These are phyloP conservation scores for Alternaria atra DNA, from an alignment of 2,329 filamentous ascomycete species.

Conservation along the genomic window DNA sequence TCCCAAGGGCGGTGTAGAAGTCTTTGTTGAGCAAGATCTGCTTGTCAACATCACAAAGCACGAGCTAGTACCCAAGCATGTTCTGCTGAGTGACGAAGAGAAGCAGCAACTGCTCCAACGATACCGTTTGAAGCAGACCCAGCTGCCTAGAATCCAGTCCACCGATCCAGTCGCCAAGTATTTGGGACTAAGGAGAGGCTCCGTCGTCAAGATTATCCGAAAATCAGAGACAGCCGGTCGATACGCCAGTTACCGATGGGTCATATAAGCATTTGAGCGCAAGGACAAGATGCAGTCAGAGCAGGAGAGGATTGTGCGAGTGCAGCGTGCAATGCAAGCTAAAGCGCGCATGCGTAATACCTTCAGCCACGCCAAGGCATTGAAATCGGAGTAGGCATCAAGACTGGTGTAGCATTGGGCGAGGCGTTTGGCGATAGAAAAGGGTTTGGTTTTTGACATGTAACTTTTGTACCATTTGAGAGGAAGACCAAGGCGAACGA, in stretches of 20 bases:
- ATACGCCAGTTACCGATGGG: conserved; percentile 92
- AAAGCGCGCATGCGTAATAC: conserved; percentile 2
- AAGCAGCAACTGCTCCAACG: conserved; percentile 84
- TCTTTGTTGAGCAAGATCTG: conserved; percentile 94
- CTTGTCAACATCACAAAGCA: conserved; percentile 98
- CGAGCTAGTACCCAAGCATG: conserved; percentile 93
- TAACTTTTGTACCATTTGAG: conserved; percentile 11
- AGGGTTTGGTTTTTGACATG: conserved; percentile 19
- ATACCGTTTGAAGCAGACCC: conserved; percentile 96
- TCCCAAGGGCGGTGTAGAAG: conserved; percentile 89
- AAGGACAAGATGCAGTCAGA: neutral
- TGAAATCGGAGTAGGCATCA: conserved; percentile 2
- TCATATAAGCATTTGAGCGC: conserved; percentile 46
- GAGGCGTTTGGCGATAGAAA: conserved; percentile 41
- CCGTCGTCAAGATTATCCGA: conserved; percentile 98
- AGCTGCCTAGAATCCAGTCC: conserved; percentile 89
- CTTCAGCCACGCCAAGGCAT: neutral
- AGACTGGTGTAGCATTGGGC: conserved; percentile 34
- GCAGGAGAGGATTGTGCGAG: neutral
- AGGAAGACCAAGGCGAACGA: neutral
- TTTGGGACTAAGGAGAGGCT: conserved; percentile 85
- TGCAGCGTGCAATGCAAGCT: neutral
- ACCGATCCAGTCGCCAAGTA: conserved; percentile 94
- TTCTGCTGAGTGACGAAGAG: conserved; percentile 88
- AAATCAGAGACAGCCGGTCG: conserved; percentile 94